Base-by-base conservation (phyloP, 768 basidiomycete species). In the Mycena latifolia region DNA sequence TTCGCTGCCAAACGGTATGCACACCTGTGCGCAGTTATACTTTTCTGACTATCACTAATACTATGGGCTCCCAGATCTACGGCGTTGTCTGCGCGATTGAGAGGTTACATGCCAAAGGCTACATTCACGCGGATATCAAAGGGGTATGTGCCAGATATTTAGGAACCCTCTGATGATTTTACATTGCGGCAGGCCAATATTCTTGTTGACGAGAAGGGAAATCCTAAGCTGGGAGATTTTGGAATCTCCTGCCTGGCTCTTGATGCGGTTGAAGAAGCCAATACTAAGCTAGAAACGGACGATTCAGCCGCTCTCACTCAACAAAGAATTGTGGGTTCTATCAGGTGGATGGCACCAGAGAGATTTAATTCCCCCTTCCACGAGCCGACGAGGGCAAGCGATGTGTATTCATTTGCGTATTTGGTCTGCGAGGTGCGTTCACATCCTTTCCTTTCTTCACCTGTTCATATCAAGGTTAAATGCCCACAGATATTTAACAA, bases 271-370 rank as follows among this genome's bases (percentile, higher is more conserved):
- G 48, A 25, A 9, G 48, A 51, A 7, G n/a, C 8, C 0, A 14
- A 28, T 10, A 7, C 47, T 0, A 8, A 33, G 22, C 15, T 20
- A 9, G 46, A 25, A 24, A 15, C 9, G 8, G 31, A 2, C 24
- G 18, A 20, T 11, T 7, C 6, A 29, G 5, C 51, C 3, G 15
- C 17, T 20, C 2, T 18, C 10, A 15, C 17, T 37, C n/a, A 31
- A 11, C 8, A 11, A 47, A 41, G 6, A 48, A 35, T 60, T 31
- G 33, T 20, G 20, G 58, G 58, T 2, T 41, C 48, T 28, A 27
- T 41, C 47, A 27, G 25, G 12, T 60, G 58, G 58, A 51, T 60
- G 58, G 58, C 58, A 43, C 58, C 58, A 2, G 58, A 60, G n/a
- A 60, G 58, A 5, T 41, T 60, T 22, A 14, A 20, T 41, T 14